phyloP scores from a whole-genome alignment of 164 flowering plant species.

The Macadamia integrifolia region DNA sequence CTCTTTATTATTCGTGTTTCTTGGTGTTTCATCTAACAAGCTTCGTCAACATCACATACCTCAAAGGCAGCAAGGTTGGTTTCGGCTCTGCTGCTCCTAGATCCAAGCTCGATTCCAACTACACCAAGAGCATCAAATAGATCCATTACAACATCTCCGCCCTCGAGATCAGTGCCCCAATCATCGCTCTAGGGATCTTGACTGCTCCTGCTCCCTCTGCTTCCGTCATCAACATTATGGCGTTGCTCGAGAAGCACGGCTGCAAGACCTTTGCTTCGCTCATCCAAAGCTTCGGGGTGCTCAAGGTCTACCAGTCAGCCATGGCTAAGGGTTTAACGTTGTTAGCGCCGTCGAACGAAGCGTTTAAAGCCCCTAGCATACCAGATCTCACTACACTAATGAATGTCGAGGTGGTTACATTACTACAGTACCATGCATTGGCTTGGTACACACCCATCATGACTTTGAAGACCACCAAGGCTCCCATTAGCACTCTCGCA shows the following conservation, averaged over 20 bases:
- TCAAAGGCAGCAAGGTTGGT: no score
- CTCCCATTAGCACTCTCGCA: no score
- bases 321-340: slow-evolving; percentile 67
- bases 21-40: no score
- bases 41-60: no score
- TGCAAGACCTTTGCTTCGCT: no score
- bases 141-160: slow-evolving; percentile 40
- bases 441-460: no score
- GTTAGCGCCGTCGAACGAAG: slow-evolving; percentile 79
- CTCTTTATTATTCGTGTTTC: no score
- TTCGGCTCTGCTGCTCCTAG: no score
- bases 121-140: slow-evolving; percentile 18
- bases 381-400: slow-evolving; percentile 67
- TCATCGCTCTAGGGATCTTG: slow-evolving; percentile 57
- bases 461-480: no score
- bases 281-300: slow-evolving; percentile 58
- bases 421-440: slow-evolving; percentile 19
- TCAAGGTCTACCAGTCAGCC: slow-evolving; percentile 50
- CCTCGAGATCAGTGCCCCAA: slow-evolving; percentile 57
- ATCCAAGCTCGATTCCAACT: slow-evolving; percentile 58
- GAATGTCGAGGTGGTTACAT: slow-evolving; percentile 58
- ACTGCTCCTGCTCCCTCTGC: slow-evolving; percentile 60
- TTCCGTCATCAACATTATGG: slow-evolving; percentile 57
- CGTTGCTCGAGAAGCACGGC: slow-evolving; percentile 39
- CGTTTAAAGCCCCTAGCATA: slow-evolving; percentile 50